Base-by-base conservation (phyloP, 306 rosid species). In the Cucurbita maxima region DNA sequence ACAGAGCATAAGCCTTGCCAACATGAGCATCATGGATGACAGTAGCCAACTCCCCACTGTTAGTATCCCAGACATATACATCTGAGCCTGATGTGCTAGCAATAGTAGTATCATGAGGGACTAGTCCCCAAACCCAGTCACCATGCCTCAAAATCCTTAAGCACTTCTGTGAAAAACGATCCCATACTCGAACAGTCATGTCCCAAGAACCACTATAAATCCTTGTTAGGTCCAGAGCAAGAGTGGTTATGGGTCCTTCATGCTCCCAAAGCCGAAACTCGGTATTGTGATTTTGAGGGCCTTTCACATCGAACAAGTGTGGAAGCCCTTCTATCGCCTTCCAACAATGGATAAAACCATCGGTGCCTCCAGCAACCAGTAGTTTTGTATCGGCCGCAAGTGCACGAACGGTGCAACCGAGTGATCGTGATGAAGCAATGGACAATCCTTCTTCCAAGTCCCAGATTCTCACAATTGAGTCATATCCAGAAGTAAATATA, bases 121-220 rank as follows among this genome's bases (percentile, higher is more conserved):
- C 92, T 75, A 94, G 86, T 47, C 83, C 96, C 90, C 90, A 89
- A 15, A 94, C 96, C 98, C 98, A 94, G 48, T 94, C 98, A 76
- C 86, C 82, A 67, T 94, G 98, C 87, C 96, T 83, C 83, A 90
- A 74, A 73, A 94, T 88, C 58, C 37, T 81, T 15, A 79, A 76
- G 77, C 96, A 88, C 77, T 86, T 81, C 73, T 85, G 81, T 5
- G 90, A 81, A 68, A 73, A 69, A 0, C 98, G 96, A 68, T 90
- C 97, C 98, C 98, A 94, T 1, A 94, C 77, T 58, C 97, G 88
- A 80, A 89, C 95, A 58, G 95, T 87, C 76, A 92, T 89, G 81
- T 94, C 98, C 98, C 98, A 94, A 2, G 98, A 94, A 77, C 98
- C 97, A 72, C 98, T 90, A 50, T 90, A 94, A 78, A 94, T 94